phyloP scores from a whole-genome alignment of 345 rosid species.

The Gossypium arboreum region DNA sequence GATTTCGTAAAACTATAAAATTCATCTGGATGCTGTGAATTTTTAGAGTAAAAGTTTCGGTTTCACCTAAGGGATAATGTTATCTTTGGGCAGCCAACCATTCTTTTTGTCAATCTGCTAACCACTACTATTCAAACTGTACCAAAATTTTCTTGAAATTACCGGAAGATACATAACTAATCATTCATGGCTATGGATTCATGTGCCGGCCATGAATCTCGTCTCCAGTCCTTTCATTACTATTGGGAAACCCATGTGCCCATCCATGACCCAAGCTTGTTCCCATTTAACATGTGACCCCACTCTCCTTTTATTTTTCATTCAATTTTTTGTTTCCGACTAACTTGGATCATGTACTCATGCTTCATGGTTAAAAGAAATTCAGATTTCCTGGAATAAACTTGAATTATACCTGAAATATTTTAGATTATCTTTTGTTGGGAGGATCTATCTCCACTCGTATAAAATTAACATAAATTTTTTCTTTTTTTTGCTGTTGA shows the following conservation, averaged over 20 bases:
- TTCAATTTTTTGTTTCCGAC: neutral
- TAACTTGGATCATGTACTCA: neutral
- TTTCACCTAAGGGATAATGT: slow-evolving; percentile 3
- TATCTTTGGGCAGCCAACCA: neutral
- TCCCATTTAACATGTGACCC: neutral
- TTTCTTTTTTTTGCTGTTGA: too few species aligned
- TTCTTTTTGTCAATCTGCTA: neutral
- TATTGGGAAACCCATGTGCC: neutral
- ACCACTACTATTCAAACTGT: neutral
- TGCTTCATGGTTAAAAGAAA: too few species aligned
- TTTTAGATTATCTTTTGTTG: too few species aligned
- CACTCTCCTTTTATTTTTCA: neutral
- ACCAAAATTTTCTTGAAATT: neutral
- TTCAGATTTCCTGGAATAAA: too few species aligned
- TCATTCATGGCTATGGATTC: neutral
- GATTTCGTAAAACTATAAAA: neutral
- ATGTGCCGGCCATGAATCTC: neutral
- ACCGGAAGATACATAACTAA: neutral
- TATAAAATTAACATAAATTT: too few species aligned
- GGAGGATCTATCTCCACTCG: too few species aligned
- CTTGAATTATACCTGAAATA: too few species aligned
- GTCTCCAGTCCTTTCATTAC: neutral
- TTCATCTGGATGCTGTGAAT: neutral
- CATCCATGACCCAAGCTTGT: neutral
- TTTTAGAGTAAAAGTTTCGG: neutral